phyloP scores from a whole-genome alignment of 2,329 filamentous ascomycete species.

The Colletotrichum plurivorum region DNA sequence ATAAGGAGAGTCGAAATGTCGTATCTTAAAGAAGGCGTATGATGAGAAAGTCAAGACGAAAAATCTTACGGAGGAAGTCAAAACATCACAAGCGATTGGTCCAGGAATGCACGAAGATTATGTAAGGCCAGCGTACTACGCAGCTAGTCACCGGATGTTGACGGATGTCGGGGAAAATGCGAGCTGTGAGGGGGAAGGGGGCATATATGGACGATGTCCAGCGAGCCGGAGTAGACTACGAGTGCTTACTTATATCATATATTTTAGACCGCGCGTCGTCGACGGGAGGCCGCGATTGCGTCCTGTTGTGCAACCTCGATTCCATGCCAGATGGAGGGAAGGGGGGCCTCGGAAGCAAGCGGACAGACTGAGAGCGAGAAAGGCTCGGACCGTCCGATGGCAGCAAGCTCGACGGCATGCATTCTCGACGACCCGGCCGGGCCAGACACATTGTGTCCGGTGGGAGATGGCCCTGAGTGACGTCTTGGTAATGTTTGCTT shows the following conservation, averaged over 20 bases:
- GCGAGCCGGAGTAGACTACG: background rate
- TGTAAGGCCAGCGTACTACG: background rate
- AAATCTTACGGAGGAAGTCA: background rate
- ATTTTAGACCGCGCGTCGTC: background rate
- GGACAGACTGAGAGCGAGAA: too few species aligned
- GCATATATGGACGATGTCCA: background rate
- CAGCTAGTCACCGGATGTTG: background rate
- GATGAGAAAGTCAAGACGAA: background rate
- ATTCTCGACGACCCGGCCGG: background rate
- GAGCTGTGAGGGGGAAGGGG: background rate
- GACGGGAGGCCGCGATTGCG: background rate
- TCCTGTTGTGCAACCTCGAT: background rate
- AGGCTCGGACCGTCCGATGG: background rate
- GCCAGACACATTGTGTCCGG: background rate
- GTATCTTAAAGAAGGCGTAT: background rate
- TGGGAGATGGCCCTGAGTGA: background rate
- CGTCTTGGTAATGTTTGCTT: too few species aligned
- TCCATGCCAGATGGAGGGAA: background rate
- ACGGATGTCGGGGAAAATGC: background rate
- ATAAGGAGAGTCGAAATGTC: background rate
- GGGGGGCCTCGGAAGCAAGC: too few species aligned
- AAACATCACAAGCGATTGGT: conserved; percentile 2
- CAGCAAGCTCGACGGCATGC: background rate
- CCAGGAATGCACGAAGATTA: background rate
- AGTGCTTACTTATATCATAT: too few species aligned